Evolutionary conservation across 495 filamentous ascomycete species (phyloP), one percentile per base, ranked within the genome.

Genomic region (Penicillium pulvis): DNA sequence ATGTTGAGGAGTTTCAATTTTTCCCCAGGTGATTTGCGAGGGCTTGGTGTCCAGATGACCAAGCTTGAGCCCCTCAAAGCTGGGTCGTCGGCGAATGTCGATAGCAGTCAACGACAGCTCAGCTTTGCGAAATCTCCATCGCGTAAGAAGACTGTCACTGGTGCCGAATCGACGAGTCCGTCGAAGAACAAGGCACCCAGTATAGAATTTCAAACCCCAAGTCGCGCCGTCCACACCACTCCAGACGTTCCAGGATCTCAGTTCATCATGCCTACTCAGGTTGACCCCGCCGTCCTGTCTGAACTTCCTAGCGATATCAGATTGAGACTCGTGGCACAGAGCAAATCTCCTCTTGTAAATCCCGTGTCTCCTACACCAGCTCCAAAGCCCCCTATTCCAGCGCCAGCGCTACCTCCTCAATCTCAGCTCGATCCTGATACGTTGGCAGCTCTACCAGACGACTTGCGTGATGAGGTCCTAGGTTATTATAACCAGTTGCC

Each of bases 21-120:
- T 66, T 90, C 89, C 4, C 91, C 94, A 0, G 93, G 93, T 6
- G 95, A 98, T 66, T 78, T 98, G 28, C 79, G 94, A 64, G 94
- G 94, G 11, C 74, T 98, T 26, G 95, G 93, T 0, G 79, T 98
- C 3, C 92, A 96, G 67, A 88, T 97, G 86, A 92, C 90, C 19
- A 96, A 91, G 73, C 81, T 98, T 6, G 92, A 98, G 58, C 87
- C 87, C 10, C 71, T 92, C 48, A 94, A 90, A 63, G 48, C 80
- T 35, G 66, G 67, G 1, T 56, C 59, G 12, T 57, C 61, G 3
- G 62, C 54, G 4, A 73, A 62, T 7, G 69, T 76, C 4, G 83
- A 89, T 39, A 83, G 87, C 52, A 87, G 85, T 66, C 90, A 94
- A 66, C 82, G 77, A 53, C 84, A 81, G 52, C 75, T 92, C 23